Percentiles rank a stretch among this genome's conserved stretches.
These are phyloP conservation scores for Geotrichum fermentans DNA, from an alignment of 1,139 yeast genomes.

Conservation along the genomic window DNA sequence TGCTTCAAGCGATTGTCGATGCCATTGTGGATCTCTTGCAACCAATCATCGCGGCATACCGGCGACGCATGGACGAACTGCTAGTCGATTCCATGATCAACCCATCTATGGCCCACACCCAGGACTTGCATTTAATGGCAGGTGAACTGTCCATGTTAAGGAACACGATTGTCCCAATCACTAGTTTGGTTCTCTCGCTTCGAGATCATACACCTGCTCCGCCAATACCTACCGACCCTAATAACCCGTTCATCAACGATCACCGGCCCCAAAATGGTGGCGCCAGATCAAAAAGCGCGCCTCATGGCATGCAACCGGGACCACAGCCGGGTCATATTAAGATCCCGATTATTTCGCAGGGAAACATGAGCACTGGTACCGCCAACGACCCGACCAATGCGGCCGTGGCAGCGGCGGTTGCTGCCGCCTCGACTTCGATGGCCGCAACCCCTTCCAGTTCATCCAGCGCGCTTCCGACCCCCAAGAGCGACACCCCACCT, in stretches of 20 bases:
- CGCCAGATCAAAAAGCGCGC: not conserved
- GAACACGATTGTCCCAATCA: constrained; percentile 44
- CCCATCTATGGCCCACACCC: constrained; percentile 49
- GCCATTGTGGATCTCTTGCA: constrained; percentile 54
- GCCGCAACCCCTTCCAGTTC: not conserved
- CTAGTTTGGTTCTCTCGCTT: constrained; percentile 44
- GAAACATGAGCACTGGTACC: constrained; percentile 2
- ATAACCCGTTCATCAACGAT: constrained; percentile 9
- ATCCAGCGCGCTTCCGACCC: not conserved
- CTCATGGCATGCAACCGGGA: not conserved
- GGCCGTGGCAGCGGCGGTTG: constrained; percentile 7
- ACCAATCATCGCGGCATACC: constrained; percentile 55
- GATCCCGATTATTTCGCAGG: constrained; percentile 10
- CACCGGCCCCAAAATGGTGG: not conserved
- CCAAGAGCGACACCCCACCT: not conserved
- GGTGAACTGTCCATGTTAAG: constrained; percentile 48
- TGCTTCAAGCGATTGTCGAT: constrained; percentile 52
- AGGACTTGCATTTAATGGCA: constrained; percentile 48
- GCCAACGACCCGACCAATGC: constrained; percentile 7
- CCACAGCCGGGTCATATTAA: constrained; percentile 3
- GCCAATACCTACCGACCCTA: not conserved
- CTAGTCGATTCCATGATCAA: constrained; percentile 47
- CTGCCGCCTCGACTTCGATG: constrained; percentile 2
- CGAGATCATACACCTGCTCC: constrained; percentile 37
- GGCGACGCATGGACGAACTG: constrained; percentile 44